A percentile compares a stretch with the other conserved stretches of the same genome.
phyloP scores from a whole-genome alignment of 2,329 filamentous ascomycete genomes.

The Xylariales sp. region DNA sequence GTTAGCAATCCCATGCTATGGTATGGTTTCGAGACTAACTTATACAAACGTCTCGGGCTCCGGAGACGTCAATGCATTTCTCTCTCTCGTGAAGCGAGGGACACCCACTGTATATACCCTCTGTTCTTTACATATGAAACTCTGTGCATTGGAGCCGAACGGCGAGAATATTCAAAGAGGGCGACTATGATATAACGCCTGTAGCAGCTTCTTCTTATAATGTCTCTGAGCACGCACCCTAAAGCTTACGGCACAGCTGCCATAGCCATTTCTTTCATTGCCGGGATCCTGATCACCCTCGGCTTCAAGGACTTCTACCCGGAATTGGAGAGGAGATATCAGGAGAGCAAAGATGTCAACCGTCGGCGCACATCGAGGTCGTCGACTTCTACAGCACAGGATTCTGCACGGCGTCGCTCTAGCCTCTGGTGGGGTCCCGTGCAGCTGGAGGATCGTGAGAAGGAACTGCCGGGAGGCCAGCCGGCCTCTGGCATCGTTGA shows the following conservation, averaged over 20 bases:
- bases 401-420: slow-evolving; percentile 27
- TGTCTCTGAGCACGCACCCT: slow-evolving; percentile 59
- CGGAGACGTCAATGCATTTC: too few relatives aligned
- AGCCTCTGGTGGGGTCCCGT: slow-evolving; percentile 47
- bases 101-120: too few relatives aligned
- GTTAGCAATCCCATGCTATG: too few relatives aligned
- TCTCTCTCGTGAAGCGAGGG: too few relatives aligned
- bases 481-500: slow-evolving; percentile 49
- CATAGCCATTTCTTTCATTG: slow-evolving; percentile 67
- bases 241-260: slow-evolving; percentile 62
- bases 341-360: slow-evolving; percentile 34
- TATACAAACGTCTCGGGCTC: too few relatives aligned
- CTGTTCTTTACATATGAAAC: too few relatives aligned
- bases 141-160: too few relatives aligned
- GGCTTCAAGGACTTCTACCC: slow-evolving; percentile 78
- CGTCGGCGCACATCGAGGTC: slow-evolving; percentile 9
- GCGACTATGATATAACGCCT: too few relatives aligned
- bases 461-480: slow-evolving; percentile 10
- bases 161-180: too few relatives aligned
- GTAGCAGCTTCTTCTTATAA: too few relatives aligned
- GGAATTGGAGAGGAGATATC: slow-evolving; percentile 64
- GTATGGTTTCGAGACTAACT: too few relatives aligned
- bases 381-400: slow-evolving; percentile 6
- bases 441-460: slow-evolving; percentile 52
- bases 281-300: slow-evolving; percentile 70